These are phyloP conservation scores for Umbilicus rupestris DNA, from an alignment of 164 flowering plant genomes.

Conservation along the genomic window DNA sequence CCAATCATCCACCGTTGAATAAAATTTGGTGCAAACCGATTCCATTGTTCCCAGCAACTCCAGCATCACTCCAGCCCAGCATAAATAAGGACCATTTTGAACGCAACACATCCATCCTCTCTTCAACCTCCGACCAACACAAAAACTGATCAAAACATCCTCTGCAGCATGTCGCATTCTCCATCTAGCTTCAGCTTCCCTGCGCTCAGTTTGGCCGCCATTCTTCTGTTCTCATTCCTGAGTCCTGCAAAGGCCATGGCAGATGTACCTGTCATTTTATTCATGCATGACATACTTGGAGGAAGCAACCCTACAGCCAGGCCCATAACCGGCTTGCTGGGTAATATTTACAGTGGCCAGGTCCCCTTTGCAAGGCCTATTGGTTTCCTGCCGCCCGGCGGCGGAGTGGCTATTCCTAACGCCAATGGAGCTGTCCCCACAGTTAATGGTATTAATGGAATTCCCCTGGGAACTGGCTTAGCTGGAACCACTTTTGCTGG, in stretches of 20 bases:
- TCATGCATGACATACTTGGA: slow-evolving; percentile 85
- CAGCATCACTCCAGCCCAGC: background rate
- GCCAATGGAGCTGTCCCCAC: slow-evolving; percentile 78
- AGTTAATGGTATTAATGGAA: slow-evolving; percentile 43
- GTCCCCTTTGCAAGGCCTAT: slow-evolving; percentile 81
- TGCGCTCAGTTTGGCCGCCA: background rate
- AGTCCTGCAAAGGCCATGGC: slow-evolving; percentile 13
- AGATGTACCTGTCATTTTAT: slow-evolving; percentile 32
- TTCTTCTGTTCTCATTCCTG: background rate
- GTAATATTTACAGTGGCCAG: slow-evolving; percentile 76
- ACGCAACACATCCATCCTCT: background rate
- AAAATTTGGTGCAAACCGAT: no score
- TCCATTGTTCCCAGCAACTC: slow-evolving; percentile 1
- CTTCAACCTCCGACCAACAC: background rate
- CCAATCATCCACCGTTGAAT: no score
- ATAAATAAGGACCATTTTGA: background rate
- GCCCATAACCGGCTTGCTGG: slow-evolving; percentile 77
- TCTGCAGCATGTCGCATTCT: no score
- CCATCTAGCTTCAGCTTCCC: background rate
- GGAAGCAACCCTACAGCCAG: slow-evolving; percentile 73
- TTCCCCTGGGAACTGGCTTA: slow-evolving; percentile 73
- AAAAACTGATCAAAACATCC: background rate
- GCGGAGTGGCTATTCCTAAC: slow-evolving; percentile 64
- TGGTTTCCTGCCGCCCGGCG: slow-evolving; percentile 48
- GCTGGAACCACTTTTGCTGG: slow-evolving; percentile 57